These are phyloP conservation scores for Nemania sp. DNA, from an alignment of 2,329 filamentous ascomycete species.

Conservation along the genomic window DNA sequence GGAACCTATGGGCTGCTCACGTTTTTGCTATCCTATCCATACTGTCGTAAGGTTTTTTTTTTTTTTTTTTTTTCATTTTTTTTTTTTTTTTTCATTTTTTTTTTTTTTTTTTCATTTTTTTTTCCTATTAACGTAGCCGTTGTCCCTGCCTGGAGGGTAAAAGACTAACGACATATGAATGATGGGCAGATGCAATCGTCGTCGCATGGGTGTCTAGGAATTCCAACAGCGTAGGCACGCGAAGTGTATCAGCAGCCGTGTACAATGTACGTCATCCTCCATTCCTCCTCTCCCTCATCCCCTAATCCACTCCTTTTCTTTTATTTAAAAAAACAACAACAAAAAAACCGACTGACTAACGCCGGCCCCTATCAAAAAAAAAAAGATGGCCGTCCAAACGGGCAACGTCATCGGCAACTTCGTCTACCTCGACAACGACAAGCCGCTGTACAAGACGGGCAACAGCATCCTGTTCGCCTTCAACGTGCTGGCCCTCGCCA, in stretches of 20 bases:
- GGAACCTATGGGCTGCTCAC: slow-evolving; percentile 56
- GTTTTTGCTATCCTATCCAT: slow-evolving; percentile 57
- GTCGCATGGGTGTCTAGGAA: slow-evolving; percentile 64
- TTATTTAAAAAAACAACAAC: too few species aligned
- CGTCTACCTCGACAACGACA: slow-evolving; percentile 61
- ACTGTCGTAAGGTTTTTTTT: slow-evolving; percentile 48
- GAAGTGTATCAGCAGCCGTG: slow-evolving; percentile 61
- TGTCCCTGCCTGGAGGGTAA: neutral
- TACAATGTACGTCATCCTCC: slow-evolving; percentile 53
- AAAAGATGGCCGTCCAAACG: slow-evolving; percentile 45
- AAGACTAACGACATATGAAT: neutral
- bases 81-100: too few species aligned
- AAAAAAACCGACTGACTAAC: too few species aligned
- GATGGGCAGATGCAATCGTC: slow-evolving; percentile 55
- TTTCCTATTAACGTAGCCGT: too few species aligned
- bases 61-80: too few species aligned
- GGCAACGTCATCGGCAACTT: slow-evolving; percentile 43
- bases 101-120: too few species aligned
- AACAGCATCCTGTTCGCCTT: slow-evolving; percentile 59
- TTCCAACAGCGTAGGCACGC: slow-evolving; percentile 61
- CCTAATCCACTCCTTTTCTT: neutral
- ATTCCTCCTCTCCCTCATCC: neutral
- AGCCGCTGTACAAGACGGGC: slow-evolving; percentile 57
- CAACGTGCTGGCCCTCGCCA: slow-evolving; percentile 51
- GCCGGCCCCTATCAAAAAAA: too few species aligned